These are phyloP conservation scores for Zygosaccharomyces rouxii DNA, from an alignment of 805 yeast genomes.

Conservation along the genomic window DNA sequence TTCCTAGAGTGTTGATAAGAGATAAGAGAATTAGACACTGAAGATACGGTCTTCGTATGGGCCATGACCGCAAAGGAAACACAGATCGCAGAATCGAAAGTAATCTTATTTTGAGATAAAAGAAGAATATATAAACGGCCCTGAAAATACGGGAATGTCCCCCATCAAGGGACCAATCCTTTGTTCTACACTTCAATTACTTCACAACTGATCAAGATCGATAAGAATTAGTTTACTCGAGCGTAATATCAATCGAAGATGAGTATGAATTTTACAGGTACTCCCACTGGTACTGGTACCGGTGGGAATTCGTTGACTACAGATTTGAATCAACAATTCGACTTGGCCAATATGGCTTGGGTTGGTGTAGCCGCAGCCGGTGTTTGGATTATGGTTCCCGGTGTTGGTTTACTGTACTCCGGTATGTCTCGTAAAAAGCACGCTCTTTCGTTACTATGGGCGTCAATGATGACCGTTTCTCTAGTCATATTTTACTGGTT, in stretches of 20 bases:
- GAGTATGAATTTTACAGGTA: slow-evolving; percentile 33
- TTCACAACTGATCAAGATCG: no score
- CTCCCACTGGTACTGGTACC: slow-evolving; percentile 56
- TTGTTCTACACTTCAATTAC: neutral
- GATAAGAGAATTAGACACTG: neutral
- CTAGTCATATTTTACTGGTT: slow-evolving; percentile 92
- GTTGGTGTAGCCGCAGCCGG: slow-evolving; percentile 69
- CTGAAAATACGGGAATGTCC: neutral
- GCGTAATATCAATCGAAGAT: neutral
- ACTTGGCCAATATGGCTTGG: slow-evolving; percentile 81
- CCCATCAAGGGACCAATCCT: neutral
- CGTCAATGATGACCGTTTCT: slow-evolving; percentile 83
- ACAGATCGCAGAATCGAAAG: neutral
- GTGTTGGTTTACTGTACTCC: slow-evolving; percentile 87
- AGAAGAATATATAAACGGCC: neutral
- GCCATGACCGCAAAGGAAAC: neutral
- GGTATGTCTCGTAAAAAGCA: slow-evolving; percentile 94
- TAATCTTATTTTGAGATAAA: neutral
- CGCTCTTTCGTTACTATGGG: slow-evolving; percentile 92
- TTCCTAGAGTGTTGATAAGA: neutral
- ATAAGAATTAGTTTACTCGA: no score
- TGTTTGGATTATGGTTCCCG: slow-evolving; percentile 96
- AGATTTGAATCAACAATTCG: slow-evolving; percentile 67
- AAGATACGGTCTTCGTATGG: neutral
- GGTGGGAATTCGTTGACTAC: slow-evolving; percentile 77